A percentile compares a stretch with the other conserved stretches of the same genome.
Evolutionary conservation across 2,329 filamentous ascomycete genomes (phyloP).

Genomic region (Elsinoe perseae): DNA sequence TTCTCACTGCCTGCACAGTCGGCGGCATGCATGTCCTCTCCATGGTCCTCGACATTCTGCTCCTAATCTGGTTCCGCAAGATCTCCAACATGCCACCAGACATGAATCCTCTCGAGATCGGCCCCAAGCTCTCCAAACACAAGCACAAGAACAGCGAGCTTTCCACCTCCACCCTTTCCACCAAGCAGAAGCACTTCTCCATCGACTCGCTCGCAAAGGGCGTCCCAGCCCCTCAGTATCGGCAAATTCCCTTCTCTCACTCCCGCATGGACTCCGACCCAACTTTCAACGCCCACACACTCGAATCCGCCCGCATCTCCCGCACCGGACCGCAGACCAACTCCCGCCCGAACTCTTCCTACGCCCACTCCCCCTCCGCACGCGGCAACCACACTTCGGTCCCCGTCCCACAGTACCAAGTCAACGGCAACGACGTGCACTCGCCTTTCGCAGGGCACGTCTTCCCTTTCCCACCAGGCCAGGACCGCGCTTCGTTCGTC

Average conservation of each 20-base stretch:
- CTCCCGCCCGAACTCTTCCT: constrained; percentile 18
- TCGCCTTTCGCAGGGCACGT: constrained; percentile 15
- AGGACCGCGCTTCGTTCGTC: constrained; percentile 15
- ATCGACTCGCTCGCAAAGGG: constrained; percentile 34
- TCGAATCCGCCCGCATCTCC: constrained; percentile 47
- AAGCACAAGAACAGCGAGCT: constrained; percentile 62
- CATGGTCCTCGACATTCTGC: constrained; percentile 62
- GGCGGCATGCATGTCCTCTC: constrained; percentile 64
- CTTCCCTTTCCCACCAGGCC: constrained; percentile 17
- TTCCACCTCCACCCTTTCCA: constrained; percentile 36
- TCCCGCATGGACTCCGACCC: constrained; percentile 59
- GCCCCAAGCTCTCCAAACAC: constrained; percentile 65
- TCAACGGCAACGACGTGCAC: constrained; percentile 5
- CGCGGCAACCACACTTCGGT: constrained; percentile 34
- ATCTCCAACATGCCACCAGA: constrained; percentile 80
- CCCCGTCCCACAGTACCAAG: constrained; percentile 16
- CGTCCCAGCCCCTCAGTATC: constrained; percentile 32
- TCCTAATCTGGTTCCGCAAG: constrained; percentile 70
- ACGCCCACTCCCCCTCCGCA: constrained; percentile 28
- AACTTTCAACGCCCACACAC: constrained; percentile 44
- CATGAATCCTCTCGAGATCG: constrained; percentile 87
- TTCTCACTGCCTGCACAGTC: constrained; percentile 57
- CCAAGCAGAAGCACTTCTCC: constrained; percentile 54
- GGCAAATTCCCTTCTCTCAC: constrained; percentile 68
- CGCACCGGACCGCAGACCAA: constrained; percentile 28